Evolutionary conservation across 2,329 filamentous ascomycete species (phyloP).

Genomic region (Penicillium sp.): DNA sequence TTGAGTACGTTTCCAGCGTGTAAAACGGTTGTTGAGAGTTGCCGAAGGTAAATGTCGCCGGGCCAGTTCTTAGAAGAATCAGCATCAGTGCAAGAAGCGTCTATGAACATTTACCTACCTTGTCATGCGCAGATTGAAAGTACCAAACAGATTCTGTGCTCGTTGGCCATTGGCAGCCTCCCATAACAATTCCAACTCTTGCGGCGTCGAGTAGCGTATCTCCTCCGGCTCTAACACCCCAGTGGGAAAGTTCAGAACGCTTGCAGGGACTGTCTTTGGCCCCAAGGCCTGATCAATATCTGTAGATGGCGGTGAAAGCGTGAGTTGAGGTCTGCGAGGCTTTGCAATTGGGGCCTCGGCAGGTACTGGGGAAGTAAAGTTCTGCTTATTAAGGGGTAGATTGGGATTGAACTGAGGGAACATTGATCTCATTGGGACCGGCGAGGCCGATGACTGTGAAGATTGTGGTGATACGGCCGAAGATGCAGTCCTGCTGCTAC

Average conservation of each 20-base stretch:
- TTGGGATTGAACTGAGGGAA: constrained; percentile 46
- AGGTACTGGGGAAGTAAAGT: constrained; percentile 33
- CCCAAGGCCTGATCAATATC: constrained; percentile 38
- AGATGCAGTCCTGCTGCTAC: constrained; percentile 10
- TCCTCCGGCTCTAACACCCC: constrained; percentile 35
- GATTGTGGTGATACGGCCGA: constrained; percentile 17
- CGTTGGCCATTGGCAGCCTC: constrained; percentile 47
- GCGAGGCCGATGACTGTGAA: constrained; percentile 26
- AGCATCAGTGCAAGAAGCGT: constrained; percentile 6
- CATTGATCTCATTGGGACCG: constrained; percentile 45
- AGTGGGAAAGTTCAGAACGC: constrained; percentile 42
- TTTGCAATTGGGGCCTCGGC: constrained; percentile 10
- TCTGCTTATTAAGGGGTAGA: constrained; percentile 36
- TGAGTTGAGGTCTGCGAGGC: constrained; percentile 29
- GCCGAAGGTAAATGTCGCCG: constrained; percentile 45
- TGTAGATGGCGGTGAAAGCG: constrained; percentile 28
- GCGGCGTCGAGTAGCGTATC: constrained; percentile 37
- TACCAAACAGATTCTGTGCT: constrained; percentile 29
- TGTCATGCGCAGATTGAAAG: constrained; percentile 42
- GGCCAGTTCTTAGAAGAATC: constrained; percentile 33
- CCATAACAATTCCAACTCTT: constrained; percentile 44
- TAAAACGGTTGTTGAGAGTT: constrained; percentile 45
- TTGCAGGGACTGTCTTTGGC: constrained; percentile 44
- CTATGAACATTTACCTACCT: constrained; percentile 31
- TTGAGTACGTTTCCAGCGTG: constrained; percentile 43